Conservation (phyloP, 768 basidiomycete genomes). For the Bullera alba region DNA sequence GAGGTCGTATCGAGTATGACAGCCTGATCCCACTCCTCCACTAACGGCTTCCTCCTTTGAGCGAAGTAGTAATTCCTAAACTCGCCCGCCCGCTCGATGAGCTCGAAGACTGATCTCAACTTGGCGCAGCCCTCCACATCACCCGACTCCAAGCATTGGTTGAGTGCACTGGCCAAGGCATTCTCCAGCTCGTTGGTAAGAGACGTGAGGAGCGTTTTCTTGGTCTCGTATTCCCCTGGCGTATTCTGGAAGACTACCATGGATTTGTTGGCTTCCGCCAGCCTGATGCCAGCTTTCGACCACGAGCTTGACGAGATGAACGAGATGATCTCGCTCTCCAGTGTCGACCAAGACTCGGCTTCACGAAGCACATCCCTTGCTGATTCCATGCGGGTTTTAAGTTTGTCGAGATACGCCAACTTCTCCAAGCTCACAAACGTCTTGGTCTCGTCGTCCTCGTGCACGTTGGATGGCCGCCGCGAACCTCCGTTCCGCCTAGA, state of each 20-base stretch:
- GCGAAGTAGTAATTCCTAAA: slow-evolving; percentile 93
- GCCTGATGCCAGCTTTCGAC: slow-evolving; percentile 80
- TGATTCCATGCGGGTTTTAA: slow-evolving; percentile 80
- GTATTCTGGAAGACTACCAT: slow-evolving; percentile 92
- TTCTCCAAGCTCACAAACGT: slow-evolving; percentile 53
- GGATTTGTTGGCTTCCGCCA: slow-evolving; percentile 79
- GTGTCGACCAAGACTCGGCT: slow-evolving; percentile 92
- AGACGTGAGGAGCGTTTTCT: slow-evolving; percentile 76
- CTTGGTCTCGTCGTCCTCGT: slow-evolving; percentile 14
- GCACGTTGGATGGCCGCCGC: slow-evolving; percentile 23
- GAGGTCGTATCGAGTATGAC: slow-evolving; percentile 46
- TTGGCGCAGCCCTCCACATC: slow-evolving; percentile 62
- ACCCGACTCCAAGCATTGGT: slow-evolving; percentile 72
- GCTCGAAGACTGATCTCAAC: slow-evolving; percentile 74
- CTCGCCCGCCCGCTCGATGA: slow-evolving; percentile 85
- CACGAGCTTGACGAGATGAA: slow-evolving; percentile 73
- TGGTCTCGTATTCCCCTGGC: slow-evolving; percentile 71
- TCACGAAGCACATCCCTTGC: slow-evolving; percentile 83
- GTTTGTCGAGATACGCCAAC: slow-evolving; percentile 70
- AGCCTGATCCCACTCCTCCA: slow-evolving; percentile 64
- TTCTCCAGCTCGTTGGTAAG: slow-evolving; percentile 95
- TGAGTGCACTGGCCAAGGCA: slow-evolving; percentile 51
- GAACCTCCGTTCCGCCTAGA: slow-evolving; percentile 27
- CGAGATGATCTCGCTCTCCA: slow-evolving; percentile 84
- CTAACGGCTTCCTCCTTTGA: slow-evolving; percentile 60